Conservation (phyloP, 108 stramenopile genomes). For the Aureococcus anophagefferens region DNA sequence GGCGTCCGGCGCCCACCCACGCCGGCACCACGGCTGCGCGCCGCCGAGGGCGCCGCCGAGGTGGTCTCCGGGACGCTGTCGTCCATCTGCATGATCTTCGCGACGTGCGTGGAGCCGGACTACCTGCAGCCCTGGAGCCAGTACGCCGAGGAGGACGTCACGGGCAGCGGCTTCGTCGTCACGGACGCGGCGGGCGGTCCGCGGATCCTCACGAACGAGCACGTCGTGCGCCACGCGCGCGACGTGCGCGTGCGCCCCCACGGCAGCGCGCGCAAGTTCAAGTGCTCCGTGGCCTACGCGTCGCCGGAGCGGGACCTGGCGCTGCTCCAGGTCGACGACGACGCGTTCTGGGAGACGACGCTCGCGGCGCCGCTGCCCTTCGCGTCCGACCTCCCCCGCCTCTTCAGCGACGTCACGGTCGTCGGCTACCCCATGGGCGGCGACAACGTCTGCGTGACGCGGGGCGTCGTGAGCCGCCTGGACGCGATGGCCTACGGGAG, state of each 20-base stretch:
- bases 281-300: slow-evolving; percentile 32
- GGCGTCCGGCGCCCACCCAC: background rate
- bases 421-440: slow-evolving; percentile 57
- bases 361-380: slow-evolving; percentile 16
- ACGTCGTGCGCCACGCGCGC: slow-evolving; percentile 47
- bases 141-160: slow-evolving; percentile 34
- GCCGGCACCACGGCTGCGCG: no score
- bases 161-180: slow-evolving; percentile 45
- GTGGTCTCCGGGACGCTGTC: slow-evolving; percentile 49
- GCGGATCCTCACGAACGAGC: slow-evolving; percentile 62
- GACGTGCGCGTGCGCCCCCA: slow-evolving; percentile 43
- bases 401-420: slow-evolving; percentile 53
- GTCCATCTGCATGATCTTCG: no score
- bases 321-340: slow-evolving; percentile 40
- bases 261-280: slow-evolving; percentile 41
- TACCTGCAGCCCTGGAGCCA: slow-evolving; percentile 50
- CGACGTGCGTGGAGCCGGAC: slow-evolving; percentile 47
- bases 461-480: slow-evolving; percentile 58
- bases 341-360: no score
- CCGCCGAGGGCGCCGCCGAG: slow-evolving; percentile 31
- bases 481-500: slow-evolving; percentile 41
- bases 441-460: slow-evolving; percentile 48
- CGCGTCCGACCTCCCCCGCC: slow-evolving; percentile 22
- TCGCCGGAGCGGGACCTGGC: slow-evolving; percentile 59
- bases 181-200: background rate